Base-by-base conservation (phyloP, 1,284 basidiomycete species). In the Rhodofomes roseus region DNA sequence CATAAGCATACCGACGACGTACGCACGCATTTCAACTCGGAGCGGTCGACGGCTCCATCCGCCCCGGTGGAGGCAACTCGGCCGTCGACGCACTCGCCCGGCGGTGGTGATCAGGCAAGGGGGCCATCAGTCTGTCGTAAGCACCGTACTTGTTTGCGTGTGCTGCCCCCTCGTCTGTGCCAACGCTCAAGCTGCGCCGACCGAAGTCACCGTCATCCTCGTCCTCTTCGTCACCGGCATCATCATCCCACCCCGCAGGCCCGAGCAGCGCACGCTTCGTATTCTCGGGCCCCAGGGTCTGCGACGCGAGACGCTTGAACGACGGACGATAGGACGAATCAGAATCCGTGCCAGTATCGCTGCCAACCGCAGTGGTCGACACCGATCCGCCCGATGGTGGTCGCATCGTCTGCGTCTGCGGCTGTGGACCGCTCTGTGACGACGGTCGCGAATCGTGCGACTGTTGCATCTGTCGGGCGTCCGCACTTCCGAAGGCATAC, bases 251-350 rank as follows among this genome's bases (percentile, higher is more conserved):
- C 31, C 71, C 72, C 29, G 71, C 67, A 23, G 70, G 70, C 2
- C 65, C 69, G 11, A 81, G 71, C 65, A 79, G 65, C 36, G 80
- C 77, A 27, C 86, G 74, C 73, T 90, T 90, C 56, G 79, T 64
- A 62, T 78, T 78, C 31, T 76, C 74, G 4, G 87, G 85, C 1
- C 79, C 88, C 5, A 91, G 72, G 7, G 86, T 87, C 73, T 88
- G 86, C 50, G 85, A 88, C 1, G 89, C 82, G 34, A 89, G 71
- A 27, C 89, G 77, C 75, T 91, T 91, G 70, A 89, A 90, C 29
- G 81, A 79, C 14, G 89, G 89, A 2, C 88, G 73, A 43, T 76
- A 66, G 14, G 67, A 66, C 55, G 64, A 70, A 40, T 73, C 71
- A 48, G 69, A 73, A 48, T 63, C 62, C 25, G 46, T 48, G 8